A percentile compares a stretch with the other conserved stretches of the same genome.
Evolutionary conservation across 2,329 filamentous ascomycete genomes (phyloP).

Genomic region (Dothistroma pini): DNA sequence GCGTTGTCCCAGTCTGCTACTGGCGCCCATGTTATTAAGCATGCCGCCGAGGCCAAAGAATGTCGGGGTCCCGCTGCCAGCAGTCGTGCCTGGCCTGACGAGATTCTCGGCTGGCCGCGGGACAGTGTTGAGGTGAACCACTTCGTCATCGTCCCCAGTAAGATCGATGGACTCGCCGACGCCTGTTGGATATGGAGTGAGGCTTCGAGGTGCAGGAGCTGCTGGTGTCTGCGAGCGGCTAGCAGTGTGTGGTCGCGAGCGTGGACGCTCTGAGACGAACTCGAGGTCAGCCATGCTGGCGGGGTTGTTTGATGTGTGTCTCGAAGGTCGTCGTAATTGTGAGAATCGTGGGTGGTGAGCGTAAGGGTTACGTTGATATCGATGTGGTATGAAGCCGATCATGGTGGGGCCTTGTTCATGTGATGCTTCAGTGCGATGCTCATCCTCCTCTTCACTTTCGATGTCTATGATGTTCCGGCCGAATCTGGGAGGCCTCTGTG

Average conservation of each 20-base stretch:
- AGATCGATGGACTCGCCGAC: constrained; percentile 32
- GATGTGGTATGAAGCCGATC: constrained; percentile 10
- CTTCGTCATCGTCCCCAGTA: constrained; percentile 33
- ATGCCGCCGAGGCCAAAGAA: constrained; percentile 6
- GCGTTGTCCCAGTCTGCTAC: constrained; percentile 1
- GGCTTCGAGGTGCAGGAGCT: constrained; percentile 14
- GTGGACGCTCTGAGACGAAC: constrained; percentile 38
- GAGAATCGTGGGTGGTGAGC: constrained; percentile 19
- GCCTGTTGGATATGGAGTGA: constrained; percentile 25
- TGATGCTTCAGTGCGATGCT: constrained; percentile 8
- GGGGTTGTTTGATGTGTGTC: constrained; percentile 6
- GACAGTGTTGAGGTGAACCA: constrained; percentile 26
- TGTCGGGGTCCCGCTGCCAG: constrained; percentile 23
- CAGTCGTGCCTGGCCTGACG: constrained; percentile 23
- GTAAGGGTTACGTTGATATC: constrained; percentile 5
- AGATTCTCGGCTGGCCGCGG: constrained; percentile 23
- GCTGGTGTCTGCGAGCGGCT: constrained; percentile 14
- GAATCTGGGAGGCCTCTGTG: constrained; percentile 40
- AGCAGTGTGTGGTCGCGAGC: constrained; percentile 14
- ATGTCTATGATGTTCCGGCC: constrained; percentile 44
- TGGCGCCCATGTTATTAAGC: constrained; percentile 1
- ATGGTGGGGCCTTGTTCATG: constrained; percentile 12
- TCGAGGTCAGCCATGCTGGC: constrained; percentile 44
- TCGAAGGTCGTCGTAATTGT: constrained; percentile 14
- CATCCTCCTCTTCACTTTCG: constrained; percentile 20